These are phyloP conservation scores for Aspergillus ustus DNA, from an alignment of 2,329 filamentous ascomycete genomes.

Conservation along the genomic window DNA sequence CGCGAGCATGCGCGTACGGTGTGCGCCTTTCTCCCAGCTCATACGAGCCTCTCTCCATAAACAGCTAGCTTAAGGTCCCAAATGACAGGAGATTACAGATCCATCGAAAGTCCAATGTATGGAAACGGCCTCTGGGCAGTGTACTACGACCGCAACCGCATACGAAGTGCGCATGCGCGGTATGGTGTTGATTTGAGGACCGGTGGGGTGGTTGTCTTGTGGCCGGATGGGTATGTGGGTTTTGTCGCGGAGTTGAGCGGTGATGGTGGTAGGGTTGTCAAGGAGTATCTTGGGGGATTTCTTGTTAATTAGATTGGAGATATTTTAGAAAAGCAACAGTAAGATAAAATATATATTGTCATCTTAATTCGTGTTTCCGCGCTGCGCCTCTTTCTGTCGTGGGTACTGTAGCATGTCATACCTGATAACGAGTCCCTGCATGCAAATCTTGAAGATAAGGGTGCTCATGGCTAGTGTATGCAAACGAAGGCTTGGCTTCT, in stretches of 20 bases:
- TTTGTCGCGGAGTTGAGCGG: neutral
- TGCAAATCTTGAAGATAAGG: no score
- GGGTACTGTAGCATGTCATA: no score
- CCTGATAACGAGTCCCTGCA: no score
- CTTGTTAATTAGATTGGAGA: neutral
- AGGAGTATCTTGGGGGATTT: neutral
- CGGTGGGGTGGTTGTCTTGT: neutral
- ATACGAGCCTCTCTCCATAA: no score
- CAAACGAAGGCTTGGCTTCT: no score
- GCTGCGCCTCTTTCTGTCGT: no score
- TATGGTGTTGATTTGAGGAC: neutral
- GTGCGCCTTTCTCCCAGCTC: neutral
- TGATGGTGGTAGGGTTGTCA: neutral
- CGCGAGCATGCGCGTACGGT: constrained; percentile 2
- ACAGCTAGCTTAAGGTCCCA: no score
- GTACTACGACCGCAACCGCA: neutral
- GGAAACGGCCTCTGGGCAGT: constrained; percentile 19
- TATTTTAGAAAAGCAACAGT: no score
- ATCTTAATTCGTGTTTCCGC: no score
- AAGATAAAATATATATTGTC: no score
- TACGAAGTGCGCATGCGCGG: neutral
- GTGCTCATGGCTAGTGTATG: no score
- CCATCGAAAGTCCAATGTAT: constrained; percentile 13
- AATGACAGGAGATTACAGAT: neutral
- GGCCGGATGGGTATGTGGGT: neutral